Evolutionary conservation across 306 rosid genomes (phyloP).

Genomic region (Rosa lucieae): DNA sequence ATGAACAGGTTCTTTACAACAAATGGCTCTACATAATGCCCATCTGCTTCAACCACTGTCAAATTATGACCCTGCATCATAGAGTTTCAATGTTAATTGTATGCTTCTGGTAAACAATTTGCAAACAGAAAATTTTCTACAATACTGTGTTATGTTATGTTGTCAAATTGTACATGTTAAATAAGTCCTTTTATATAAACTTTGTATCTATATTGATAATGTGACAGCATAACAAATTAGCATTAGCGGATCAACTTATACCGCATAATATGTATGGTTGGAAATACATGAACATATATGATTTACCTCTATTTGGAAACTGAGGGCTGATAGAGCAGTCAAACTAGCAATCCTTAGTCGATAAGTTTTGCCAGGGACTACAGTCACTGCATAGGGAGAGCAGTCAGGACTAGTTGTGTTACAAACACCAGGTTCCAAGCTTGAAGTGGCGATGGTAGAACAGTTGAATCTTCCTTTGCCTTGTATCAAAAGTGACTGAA

Average conservation of each 20-base stretch:
- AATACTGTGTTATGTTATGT: background rate
- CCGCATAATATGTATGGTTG: background rate
- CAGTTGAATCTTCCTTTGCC: conserved; percentile 87
- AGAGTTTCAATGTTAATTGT: no score
- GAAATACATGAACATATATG: background rate
- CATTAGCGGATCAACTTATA: no score
- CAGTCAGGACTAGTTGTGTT: conserved; percentile 60
- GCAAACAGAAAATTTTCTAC: background rate
- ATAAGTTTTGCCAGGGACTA: conserved; percentile 66
- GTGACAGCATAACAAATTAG: background rate
- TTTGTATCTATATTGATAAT: background rate
- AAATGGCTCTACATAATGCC: no score
- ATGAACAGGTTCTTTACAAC: no score
- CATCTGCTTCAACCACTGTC: no score
- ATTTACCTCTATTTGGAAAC: conserved; percentile 77
- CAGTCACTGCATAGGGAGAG: conserved; percentile 48
- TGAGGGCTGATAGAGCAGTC: conserved; percentile 79
- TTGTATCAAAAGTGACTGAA: conserved; percentile 80
- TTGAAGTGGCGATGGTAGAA: conserved; percentile 35
- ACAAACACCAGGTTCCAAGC: conserved; percentile 40
- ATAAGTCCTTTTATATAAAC: no score
- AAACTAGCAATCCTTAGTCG: conserved; percentile 67
- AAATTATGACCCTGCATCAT: no score
- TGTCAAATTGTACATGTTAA: background rate
- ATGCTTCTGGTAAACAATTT: no score